Evolutionary conservation across 495 filamentous ascomycete genomes (phyloP).

Genomic region (Recurvomyces mirabilis): DNA sequence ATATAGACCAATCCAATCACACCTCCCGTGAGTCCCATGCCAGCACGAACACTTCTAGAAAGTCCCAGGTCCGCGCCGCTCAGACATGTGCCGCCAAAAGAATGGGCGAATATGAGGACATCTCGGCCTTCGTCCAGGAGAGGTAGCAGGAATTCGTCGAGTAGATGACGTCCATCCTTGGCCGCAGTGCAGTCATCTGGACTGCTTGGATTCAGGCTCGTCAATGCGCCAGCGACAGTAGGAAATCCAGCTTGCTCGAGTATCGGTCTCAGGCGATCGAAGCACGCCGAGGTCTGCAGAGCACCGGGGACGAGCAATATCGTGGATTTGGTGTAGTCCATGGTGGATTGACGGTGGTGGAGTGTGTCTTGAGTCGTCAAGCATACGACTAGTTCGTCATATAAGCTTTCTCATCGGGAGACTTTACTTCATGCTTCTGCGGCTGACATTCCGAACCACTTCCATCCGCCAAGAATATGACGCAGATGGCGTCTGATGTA

Average conservation of each 20-base stretch:
- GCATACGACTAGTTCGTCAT: no score
- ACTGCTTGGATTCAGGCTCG: not conserved
- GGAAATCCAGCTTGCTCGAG: not conserved
- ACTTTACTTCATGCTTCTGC: no score
- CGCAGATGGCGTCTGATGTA: no score
- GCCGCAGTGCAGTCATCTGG: not conserved
- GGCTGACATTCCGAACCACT: no score
- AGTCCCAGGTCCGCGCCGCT: not conserved
- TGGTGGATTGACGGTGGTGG: no score
- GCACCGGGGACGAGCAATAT: not conserved
- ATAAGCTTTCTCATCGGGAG: no score
- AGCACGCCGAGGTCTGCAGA: not conserved
- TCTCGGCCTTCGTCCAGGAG: not conserved
- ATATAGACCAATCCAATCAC: no score
- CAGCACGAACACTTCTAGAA: not conserved
- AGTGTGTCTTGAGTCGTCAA: no score
- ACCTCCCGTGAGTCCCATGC: not conserved
- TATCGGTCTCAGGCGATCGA: not conserved
- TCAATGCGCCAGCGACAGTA: not conserved
- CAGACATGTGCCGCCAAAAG: not conserved
- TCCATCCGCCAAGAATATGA: no score
- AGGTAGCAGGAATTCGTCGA: not conserved
- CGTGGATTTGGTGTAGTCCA: no score
- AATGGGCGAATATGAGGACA: not conserved
- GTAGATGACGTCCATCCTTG: not conserved